Evolutionary conservation across 768 basidiomycete species (phyloP), one percentile per base, ranked within the genome.

Genomic region (Suillus clintonianus): DNA sequence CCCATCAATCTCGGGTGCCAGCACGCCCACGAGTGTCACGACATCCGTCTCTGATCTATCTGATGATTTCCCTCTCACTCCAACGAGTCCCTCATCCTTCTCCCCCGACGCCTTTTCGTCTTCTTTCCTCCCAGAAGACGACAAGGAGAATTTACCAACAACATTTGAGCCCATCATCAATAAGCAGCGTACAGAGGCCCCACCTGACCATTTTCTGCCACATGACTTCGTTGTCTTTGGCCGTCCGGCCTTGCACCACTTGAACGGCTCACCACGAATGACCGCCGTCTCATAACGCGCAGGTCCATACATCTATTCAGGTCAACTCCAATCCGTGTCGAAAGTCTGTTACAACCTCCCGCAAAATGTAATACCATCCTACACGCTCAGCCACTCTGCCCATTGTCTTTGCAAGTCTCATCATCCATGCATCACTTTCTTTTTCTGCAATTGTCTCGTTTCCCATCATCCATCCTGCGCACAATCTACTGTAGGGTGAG

Each of bases 11-110:
- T 88, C 88, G 51, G 82, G 83, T 47, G 76, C 86, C 65, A 86
- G 85, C 75, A 92, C 92, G 5, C 92, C 92, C 13, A 86, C 84
- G 80, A 93, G 91, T 72, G 84, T 84, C 47, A 85, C 89, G 19
- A 91, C 90, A 10, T 85, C 87, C 36, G 80, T 85, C 43, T 93
- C 92, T 22, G 91, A 93, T 72, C 70, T 83, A 65, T 92, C 91
- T 45, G 92, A 93, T 68, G 92, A 94, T 70, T 91, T 92, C 84
- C 92, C 92, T 13, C 79, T 86, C 68, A 94, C 92, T 14, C 92
- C 92, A 5, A 86, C 88, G 55, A 92, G 89, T 47, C 91, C 91
- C 69, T 79, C 77, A 14, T 76, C 77, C 69, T 71, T 80, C 65
- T 76, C 74, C 37, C 71, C 77, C 9, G 77, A 77, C 62, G 71